Evolutionary conservation across 2,329 filamentous ascomycete species (phyloP).

Genomic region (Aspergillus persii): DNA sequence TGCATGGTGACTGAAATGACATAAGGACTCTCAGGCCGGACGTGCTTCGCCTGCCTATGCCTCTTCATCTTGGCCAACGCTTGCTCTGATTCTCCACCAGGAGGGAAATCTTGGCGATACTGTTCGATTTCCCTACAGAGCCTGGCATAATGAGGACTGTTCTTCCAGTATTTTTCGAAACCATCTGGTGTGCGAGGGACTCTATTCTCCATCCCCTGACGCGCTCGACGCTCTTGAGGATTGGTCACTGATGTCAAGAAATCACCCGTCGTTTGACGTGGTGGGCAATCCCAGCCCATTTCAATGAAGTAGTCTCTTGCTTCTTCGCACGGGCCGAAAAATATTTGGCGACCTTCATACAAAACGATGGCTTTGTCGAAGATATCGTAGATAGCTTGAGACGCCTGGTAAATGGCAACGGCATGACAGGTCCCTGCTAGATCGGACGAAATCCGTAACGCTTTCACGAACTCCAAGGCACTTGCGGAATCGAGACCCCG

Average conservation of each 20-base stretch:
- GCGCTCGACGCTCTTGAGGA: constrained; percentile 56
- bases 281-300: constrained; percentile 67
- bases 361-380: constrained; percentile 75
- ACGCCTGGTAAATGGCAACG: constrained; percentile 60
- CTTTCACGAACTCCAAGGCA: constrained; percentile 58
- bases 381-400: constrained; percentile 53
- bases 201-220: constrained; percentile 57
- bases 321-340: constrained; percentile 61
- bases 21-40: constrained; percentile 57
- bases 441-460: constrained; percentile 51
- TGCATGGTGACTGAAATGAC: constrained; percentile 77
- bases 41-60: constrained; percentile 37
- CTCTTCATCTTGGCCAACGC: constrained; percentile 33
- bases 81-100: constrained; percentile 30
- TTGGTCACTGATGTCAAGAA: constrained; percentile 70
- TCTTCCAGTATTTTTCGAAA: constrained; percentile 56
- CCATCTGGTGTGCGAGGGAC: constrained; percentile 68
- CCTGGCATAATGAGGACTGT: constrained; percentile 30
- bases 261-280: constrained; percentile 66
- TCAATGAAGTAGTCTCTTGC: constrained; percentile 66
- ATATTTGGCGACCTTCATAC: constrained; percentile 76
- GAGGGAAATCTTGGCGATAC: constrained; percentile 32
- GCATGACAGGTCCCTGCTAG: constrained; percentile 50
- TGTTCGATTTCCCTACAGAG: constrained; percentile 36
- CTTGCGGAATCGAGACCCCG: constrained; percentile 56